These are phyloP conservation scores for Ophiocordyceps camponoti-rufipedis DNA, from an alignment of 2,329 filamentous ascomycete genomes.

Conservation along the genomic window DNA sequence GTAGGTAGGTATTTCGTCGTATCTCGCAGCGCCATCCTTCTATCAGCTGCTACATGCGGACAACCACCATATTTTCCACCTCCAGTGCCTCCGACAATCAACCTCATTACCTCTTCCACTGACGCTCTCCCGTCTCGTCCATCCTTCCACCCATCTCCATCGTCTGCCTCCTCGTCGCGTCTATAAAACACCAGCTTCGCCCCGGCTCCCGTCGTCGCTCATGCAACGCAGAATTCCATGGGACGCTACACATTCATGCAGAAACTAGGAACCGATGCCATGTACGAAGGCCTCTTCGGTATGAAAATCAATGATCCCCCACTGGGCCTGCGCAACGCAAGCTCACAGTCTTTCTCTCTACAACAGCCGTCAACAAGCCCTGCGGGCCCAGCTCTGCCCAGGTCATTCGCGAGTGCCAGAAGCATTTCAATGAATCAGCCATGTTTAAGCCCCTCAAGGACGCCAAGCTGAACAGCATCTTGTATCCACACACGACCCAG, in stretches of 20 bases:
- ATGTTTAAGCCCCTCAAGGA: slow-evolving; percentile 66
- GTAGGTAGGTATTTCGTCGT: too few species aligned
- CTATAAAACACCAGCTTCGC: neutral
- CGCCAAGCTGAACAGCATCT: slow-evolving; percentile 36
- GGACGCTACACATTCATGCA: slow-evolving; percentile 3
- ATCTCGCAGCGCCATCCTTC: too few species aligned
- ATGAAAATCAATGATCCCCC: slow-evolving; percentile 7
- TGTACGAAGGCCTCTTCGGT: slow-evolving; percentile 42
- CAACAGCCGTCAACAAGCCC: slow-evolving; percentile 79
- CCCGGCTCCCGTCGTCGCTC: neutral
- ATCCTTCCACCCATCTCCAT: too few species aligned
- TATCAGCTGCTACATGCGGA: too few species aligned
- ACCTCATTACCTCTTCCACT: too few species aligned
- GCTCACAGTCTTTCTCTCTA: neutral
- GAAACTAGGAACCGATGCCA: slow-evolving; percentile 7
- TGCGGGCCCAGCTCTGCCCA: slow-evolving; percentile 74
- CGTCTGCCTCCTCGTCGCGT: too few species aligned
- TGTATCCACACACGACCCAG: slow-evolving; percentile 41
- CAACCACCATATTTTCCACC: too few species aligned
- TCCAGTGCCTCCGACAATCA: too few species aligned
- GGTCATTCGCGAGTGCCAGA: slow-evolving; percentile 74
- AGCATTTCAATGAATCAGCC: slow-evolving; percentile 61
- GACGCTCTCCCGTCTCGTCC: too few species aligned
- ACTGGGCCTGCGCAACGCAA: neutral
- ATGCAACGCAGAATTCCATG: slow-evolving; percentile 7